phyloP scores from a whole-genome alignment of 2,329 filamentous ascomycete species.

The Geosmithia flava region DNA sequence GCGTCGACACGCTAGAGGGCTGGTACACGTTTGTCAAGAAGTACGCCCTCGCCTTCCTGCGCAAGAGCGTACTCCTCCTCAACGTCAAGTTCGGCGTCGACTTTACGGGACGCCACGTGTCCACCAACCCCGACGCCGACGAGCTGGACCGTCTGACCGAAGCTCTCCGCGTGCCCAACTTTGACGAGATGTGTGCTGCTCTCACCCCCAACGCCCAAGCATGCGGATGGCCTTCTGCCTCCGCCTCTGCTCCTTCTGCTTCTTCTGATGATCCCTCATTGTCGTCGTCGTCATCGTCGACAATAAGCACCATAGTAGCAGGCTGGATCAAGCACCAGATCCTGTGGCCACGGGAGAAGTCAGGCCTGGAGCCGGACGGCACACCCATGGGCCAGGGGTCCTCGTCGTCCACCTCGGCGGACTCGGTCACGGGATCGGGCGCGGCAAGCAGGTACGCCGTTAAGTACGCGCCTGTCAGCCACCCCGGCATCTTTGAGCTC shows the following conservation, averaged over 20 bases:
- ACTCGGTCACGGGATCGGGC: constrained; percentile 16
- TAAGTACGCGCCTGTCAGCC: constrained; percentile 35
- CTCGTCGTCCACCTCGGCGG: neutral
- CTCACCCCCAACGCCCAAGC: constrained; percentile 31
- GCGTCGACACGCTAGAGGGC: constrained; percentile 37
- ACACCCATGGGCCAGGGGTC: no score
- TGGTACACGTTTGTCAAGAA: constrained; percentile 55
- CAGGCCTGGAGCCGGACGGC: neutral
- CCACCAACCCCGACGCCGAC: constrained; percentile 50
- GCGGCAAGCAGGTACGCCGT: constrained; percentile 17
- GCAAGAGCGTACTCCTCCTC: constrained; percentile 73
- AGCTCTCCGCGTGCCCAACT: constrained; percentile 60
- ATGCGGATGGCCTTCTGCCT: constrained; percentile 31
- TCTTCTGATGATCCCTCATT: no score
- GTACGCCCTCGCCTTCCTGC: constrained; percentile 82
- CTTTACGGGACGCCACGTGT: constrained; percentile 55
- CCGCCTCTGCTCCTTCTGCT: neutral
- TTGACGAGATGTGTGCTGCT: constrained; percentile 64
- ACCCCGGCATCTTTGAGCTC: constrained; percentile 88
- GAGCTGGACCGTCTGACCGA: constrained; percentile 76
- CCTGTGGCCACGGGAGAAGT: constrained; percentile 19
- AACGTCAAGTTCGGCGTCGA: constrained; percentile 84
- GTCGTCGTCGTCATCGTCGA: constrained; percentile 15
- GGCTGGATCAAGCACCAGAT: constrained; percentile 66
- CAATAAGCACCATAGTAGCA: constrained; percentile 23